Percentiles rank a stretch among this genome's conserved stretches.
Evolutionary conservation across 352 stramenopile species (phyloP).

Genomic region (Aphanomyces stellatus): DNA sequence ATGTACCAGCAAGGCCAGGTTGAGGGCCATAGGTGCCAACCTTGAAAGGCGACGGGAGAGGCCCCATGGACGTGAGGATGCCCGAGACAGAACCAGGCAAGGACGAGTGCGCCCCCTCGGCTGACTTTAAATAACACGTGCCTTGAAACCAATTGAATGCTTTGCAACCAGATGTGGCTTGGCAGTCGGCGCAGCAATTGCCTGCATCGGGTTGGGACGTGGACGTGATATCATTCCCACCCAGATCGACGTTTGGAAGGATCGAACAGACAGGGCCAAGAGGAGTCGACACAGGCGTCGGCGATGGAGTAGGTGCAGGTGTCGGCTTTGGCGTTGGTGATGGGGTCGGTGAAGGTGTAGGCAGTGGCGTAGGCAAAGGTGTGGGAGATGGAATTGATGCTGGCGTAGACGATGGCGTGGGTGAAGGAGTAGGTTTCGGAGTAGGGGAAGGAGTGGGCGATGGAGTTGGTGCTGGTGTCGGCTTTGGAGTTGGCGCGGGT

Average conservation of each 20-base stretch:
- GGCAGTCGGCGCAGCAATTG: constrained; percentile 1
- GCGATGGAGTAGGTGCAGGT: not conserved
- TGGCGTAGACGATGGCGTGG: not conserved
- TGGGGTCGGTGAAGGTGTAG: not conserved
- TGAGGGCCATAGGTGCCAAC: too few relatives aligned
- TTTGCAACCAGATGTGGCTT: constrained; percentile 13
- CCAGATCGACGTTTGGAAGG: not conserved
- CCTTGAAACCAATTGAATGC: constrained; percentile 1
- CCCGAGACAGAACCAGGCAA: not conserved
- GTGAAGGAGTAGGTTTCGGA: not conserved
- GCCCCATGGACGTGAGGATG: too few relatives aligned
- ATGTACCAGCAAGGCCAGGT: too few relatives aligned
- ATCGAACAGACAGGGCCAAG: too few relatives aligned
- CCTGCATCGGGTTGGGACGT: not conserved
- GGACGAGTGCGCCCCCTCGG: not conserved
- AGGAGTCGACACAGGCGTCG: not conserved
- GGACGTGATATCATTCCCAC: not conserved
- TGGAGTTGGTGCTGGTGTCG: not conserved
- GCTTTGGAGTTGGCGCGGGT: not conserved
- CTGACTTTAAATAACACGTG: not conserved
- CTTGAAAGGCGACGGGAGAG: too few relatives aligned
- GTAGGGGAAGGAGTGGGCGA: not conserved
- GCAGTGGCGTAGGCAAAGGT: not conserved
- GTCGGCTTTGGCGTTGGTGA: not conserved
- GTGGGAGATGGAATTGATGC: not conserved